Evolutionary conservation across 768 basidiomycete genomes (phyloP).

Genomic region (Lactifluus echinatus): DNA sequence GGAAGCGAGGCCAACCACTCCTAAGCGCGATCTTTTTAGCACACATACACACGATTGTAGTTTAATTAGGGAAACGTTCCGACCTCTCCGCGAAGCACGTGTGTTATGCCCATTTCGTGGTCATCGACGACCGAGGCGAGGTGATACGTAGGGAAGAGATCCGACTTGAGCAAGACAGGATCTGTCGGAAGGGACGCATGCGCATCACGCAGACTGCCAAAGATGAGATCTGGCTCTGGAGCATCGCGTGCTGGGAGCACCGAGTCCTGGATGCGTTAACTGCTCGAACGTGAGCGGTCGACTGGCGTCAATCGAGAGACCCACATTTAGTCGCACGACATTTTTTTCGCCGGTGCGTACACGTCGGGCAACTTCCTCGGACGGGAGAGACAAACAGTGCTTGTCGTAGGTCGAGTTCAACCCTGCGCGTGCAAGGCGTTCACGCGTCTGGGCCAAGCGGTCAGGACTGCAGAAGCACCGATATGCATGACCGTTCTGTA

Average conservation of each 20-base stretch:
- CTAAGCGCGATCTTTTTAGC: constrained; percentile 31
- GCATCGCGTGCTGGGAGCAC: constrained; percentile 43
- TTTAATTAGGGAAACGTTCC: too few species aligned
- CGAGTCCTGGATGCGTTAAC: constrained; percentile 39
- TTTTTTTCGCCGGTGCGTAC: constrained; percentile 68
- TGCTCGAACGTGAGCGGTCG: constrained; percentile 4
- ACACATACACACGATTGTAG: neutral
- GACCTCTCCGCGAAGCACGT: constrained; percentile 91
- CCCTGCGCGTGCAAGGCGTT: constrained; percentile 62
- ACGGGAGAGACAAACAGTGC: constrained; percentile 73
- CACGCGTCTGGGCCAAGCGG: constrained; percentile 57
- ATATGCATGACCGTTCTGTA: constrained; percentile 80
- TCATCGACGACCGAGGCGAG: constrained; percentile 95
- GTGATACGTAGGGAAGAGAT: constrained; percentile 93
- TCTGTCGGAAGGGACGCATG: constrained; percentile 79
- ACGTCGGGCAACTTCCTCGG: constrained; percentile 74
- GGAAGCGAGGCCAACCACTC: constrained; percentile 96
- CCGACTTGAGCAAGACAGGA: constrained; percentile 86
- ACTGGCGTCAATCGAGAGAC: constrained; percentile 21
- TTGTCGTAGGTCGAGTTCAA: constrained; percentile 82
- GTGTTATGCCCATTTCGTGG: constrained; percentile 91
- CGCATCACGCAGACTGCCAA: constrained; percentile 64
- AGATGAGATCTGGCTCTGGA: constrained; percentile 57
- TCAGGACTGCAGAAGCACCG: constrained; percentile 88
- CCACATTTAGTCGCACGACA: constrained; percentile 82